Conservation (phyloP, 192 early-diverging fungal species). For the Coemansia sp. region DNA sequence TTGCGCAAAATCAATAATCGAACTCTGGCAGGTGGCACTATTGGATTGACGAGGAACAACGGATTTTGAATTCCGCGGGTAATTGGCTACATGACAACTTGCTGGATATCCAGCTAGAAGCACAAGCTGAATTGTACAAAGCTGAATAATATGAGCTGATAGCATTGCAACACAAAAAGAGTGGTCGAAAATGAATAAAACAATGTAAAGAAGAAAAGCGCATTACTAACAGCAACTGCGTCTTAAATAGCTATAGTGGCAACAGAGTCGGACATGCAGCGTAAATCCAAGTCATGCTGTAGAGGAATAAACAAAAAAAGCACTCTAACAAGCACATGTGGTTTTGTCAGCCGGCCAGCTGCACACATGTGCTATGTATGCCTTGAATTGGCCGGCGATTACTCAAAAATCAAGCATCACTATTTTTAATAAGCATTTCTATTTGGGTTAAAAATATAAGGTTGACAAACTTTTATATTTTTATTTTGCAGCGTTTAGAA, state of each 20-base stretch:
- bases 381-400: background rate
- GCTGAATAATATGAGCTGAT: too few relatives aligned
- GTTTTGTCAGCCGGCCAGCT: background rate
- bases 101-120: too few relatives aligned
- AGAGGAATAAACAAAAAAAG: background rate
- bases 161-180: background rate
- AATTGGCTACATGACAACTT: too few relatives aligned
- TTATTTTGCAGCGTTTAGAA: too few relatives aligned
- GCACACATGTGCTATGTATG: background rate
- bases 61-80: background rate
- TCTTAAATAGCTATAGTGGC: background rate
- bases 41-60: background rate
- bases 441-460: too few relatives aligned
- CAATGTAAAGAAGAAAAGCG: background rate
- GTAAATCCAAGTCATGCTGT: background rate
- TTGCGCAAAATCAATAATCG: slow-evolving; percentile 30
- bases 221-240: background rate
- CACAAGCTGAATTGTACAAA: too few relatives aligned
- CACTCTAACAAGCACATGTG: background rate
- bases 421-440: background rate
- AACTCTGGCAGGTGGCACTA: slow-evolving; percentile 25
- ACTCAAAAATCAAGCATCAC: background rate
- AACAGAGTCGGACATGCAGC: background rate
- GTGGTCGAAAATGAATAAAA: background rate
- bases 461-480: too few relatives aligned